Evolutionary conservation across 1,284 basidiomycete genomes (phyloP).

Genomic region (Apiotrichum montevideense): DNA sequence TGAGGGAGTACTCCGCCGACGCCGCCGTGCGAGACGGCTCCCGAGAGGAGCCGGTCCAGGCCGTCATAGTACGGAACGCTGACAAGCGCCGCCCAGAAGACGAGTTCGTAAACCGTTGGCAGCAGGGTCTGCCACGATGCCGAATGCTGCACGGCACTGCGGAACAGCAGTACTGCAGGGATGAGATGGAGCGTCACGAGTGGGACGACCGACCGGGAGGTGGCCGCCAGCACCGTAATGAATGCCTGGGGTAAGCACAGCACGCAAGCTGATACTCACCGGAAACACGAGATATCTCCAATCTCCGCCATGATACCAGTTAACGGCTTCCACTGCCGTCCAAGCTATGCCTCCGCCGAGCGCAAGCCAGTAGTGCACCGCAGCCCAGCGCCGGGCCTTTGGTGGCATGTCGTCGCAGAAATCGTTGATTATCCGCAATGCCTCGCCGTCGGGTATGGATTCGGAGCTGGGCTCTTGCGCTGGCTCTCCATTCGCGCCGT

Average conservation of each 20-base stretch:
- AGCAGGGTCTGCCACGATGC: conserved; percentile 22
- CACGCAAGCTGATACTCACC: conserved; percentile 16
- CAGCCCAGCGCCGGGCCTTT: conserved; percentile 20
- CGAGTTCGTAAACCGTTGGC: conserved; percentile 28
- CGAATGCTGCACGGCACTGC: conserved; percentile 22
- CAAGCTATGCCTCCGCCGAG: conserved; percentile 26
- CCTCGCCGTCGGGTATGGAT: conserved; percentile 17
- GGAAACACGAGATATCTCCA: conserved; percentile 30
- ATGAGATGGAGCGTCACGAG: conserved; percentile 39
- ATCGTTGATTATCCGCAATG: conserved; percentile 26
- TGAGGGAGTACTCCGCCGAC: conserved; percentile 25
- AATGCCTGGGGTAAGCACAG: background rate
- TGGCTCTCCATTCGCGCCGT: background rate
- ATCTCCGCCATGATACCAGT: conserved; percentile 10
- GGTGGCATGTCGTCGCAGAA: conserved; percentile 18
- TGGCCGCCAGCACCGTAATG: conserved; percentile 12
- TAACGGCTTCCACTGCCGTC: conserved; percentile 19
- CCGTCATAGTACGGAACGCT: conserved; percentile 42
- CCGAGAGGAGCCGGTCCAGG: conserved; percentile 35
- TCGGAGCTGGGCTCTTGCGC: no score
- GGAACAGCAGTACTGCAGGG: conserved; percentile 37
- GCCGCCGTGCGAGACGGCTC: conserved; percentile 32
- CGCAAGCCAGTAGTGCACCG: conserved; percentile 17
- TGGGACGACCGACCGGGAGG: conserved; percentile 29
- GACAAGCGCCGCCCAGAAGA: conserved; percentile 40